Base-by-base conservation (phyloP, 1,284 basidiomycete genomes). In the Thelephora terrestris region DNA sequence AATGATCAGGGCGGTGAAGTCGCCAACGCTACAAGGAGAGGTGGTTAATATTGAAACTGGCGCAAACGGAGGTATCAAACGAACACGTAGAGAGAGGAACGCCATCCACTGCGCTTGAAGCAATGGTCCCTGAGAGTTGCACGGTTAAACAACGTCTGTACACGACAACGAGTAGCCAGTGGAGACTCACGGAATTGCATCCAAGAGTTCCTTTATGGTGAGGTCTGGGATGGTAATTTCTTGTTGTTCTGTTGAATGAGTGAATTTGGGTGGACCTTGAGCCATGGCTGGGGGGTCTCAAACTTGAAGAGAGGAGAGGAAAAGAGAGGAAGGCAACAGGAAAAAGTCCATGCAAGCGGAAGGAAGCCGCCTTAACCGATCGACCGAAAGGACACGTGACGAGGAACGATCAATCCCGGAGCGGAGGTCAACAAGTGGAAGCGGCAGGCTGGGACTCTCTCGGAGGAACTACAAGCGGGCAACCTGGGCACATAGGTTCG, bases 61-160 rank as follows among this genome's bases (percentile, higher is more conserved):
- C 50, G 47, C 48, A 49, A 49, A 47, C 37, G 38, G 27, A 40
- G 52, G 21, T 9, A 21, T 10, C 25, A 12, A 21, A 68, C 75
- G 53, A 58, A 88, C 85, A 97, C 71, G 66, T 97, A 96, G 52
- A 77, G 58, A n/a, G 79, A 83, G 21, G 93, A 95, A 62, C 75
- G 75, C 61, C 95, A 57, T 1, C 91, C 85, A 1, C 91, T 95
- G 54, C 96, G 89, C 71, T 96, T 76, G 70, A 85, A 92, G 73
- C 95, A 98, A 70, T 95, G 92, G 5, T 86, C 64, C 12, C 92
- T 92, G 57, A 49, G 9, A 14, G n/a, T 46, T 20, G 23, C 14
- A 37, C 7, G n/a, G 43, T 45, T 44, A 43, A 17, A 47, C 20
- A 39, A 10, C 14, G 29, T 12, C 29, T 37, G 32, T 20, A 32